Base-by-base conservation (phyloP, 2,329 filamentous ascomycete species). In the Macroventuria anomochaeta region DNA sequence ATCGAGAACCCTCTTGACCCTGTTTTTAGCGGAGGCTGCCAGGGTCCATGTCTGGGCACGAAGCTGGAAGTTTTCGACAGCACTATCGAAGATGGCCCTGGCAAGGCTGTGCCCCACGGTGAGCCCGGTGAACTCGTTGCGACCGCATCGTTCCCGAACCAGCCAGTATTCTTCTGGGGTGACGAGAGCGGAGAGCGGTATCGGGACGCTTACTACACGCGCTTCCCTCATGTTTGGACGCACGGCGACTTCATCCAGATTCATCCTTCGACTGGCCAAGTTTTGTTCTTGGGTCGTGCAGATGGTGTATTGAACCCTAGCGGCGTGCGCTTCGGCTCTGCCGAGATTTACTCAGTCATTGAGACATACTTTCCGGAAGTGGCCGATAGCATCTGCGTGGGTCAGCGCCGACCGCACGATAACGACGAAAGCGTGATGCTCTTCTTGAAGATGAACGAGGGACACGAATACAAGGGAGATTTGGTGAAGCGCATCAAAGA, bases 241-340 rank as follows among this genome's bases (percentile, higher is more conserved):
- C 91, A 95, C 59, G 90, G 90, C 18, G 91, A 95, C 67, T 93
- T 93, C 70, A 86, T 90, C 64, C 81, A 83, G 29, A 77, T 89
- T 12, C 85, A 93, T 65, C 89, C 89, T 0, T 60, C 75, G 3
- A 93, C 89, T 1, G 83, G 85, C 6, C 82, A 85, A 38, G 70
- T 91, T 5, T 71, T 83, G 11, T 87, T 93, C 61, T 80, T 90
- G 0, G 89, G 89, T 1, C 81, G 89, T 1, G 88, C 81, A 5
- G 90, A 95, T 66, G 90, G 90, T 11, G 90, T 95, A 2, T 76
- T 95, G 44, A 95, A 95, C 68, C 90, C 90, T 0, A 86, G 83
- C 6, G 90, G 90, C 0, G 86, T 95, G 10, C 81, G 90, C 0
- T 96, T 95, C 65, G 91, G 90, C 0, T 89, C 85, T 4, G 86